phyloP scores from a whole-genome alignment of 768 basidiomycete genomes.

The Leccinum aurantiacum region DNA sequence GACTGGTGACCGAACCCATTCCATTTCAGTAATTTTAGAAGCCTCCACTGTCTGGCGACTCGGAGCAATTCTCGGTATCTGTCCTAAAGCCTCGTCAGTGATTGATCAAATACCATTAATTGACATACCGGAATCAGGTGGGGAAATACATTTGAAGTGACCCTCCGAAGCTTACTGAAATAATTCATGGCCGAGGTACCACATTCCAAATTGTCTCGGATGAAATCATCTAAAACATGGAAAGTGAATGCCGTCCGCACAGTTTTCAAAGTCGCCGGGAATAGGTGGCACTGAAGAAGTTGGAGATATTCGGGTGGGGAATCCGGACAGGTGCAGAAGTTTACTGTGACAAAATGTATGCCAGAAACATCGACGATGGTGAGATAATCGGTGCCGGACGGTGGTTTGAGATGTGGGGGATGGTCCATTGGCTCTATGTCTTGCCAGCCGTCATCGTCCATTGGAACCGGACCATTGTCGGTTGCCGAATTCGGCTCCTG shows the following conservation, averaged over 20 bases:
- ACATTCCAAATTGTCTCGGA: conserved; percentile 20
- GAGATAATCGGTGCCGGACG: not conserved
- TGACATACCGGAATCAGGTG: not conserved
- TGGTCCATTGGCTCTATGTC: not conserved
- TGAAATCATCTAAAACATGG: not conserved
- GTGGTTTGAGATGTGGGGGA: not conserved
- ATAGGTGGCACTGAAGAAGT: not conserved
- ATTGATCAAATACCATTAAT: not conserved
- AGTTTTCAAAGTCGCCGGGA: not conserved
- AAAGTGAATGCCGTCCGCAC: not conserved
- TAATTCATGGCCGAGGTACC: conserved; percentile 4
- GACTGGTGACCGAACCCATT: conserved; percentile 5
- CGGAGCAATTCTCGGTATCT: conserved; percentile 20
- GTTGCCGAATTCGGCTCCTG: no score
- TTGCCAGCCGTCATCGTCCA: not conserved
- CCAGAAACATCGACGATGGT: not conserved
- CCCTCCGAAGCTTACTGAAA: not conserved
- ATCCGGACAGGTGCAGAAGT: not conserved
- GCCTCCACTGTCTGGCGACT: conserved; percentile 16
- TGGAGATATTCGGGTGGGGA: not conserved
- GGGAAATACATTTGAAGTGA: conserved; percentile 5
- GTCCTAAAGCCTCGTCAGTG: conserved; percentile 1
- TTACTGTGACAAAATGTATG: not conserved
- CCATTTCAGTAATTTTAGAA: conserved; percentile 24
- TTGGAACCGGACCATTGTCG: not conserved